Percentiles rank a stretch among this genome's conserved stretches.
phyloP scores from a whole-genome alignment of 805 yeast species.

The Crinitomyces ghanaensis region DNA sequence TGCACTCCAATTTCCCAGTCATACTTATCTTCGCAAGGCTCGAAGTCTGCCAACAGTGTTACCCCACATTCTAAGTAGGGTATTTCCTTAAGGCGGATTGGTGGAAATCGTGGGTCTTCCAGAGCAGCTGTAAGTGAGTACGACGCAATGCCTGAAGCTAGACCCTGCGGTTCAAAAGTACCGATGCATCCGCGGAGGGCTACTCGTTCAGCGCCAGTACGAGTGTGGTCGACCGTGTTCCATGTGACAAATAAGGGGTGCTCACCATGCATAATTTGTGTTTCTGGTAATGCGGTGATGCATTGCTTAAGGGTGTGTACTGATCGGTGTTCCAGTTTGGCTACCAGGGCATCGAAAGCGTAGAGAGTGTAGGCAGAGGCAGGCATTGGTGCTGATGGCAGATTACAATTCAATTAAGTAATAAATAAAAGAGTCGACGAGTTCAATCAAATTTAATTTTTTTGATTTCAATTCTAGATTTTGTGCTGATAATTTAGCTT shows the following conservation, averaged over 20 bases:
- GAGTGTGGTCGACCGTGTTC: slow-evolving; percentile 31
- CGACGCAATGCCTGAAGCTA: slow-evolving; percentile 46
- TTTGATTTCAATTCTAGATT: too few species aligned
- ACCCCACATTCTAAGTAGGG: slow-evolving; percentile 42
- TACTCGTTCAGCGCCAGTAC: slow-evolving; percentile 10
- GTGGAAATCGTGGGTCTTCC: slow-evolving; percentile 66
- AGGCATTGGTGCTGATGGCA: too few species aligned
- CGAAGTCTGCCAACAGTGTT: slow-evolving; percentile 53
- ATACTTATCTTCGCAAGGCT: slow-evolving; percentile 36
- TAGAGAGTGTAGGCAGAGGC: slow-evolving; percentile 26
- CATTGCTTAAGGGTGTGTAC: slow-evolving; percentile 10
- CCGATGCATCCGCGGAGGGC: slow-evolving; percentile 88
- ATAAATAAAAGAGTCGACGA: too few species aligned
- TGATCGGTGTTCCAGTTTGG: slow-evolving; percentile 17
- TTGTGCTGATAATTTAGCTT: too few species aligned
- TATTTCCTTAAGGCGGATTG: slow-evolving; percentile 48
- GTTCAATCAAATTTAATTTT: too few species aligned
- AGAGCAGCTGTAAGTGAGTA: slow-evolving; percentile 64
- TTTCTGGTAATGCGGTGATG: slow-evolving; percentile 6
- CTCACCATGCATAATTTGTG: slow-evolving; percentile 12
- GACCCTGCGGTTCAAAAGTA: slow-evolving; percentile 49
- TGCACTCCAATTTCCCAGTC: slow-evolving; percentile 80
- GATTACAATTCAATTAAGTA: too few species aligned
- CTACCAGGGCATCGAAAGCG: slow-evolving; percentile 31
- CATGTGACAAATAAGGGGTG: slow-evolving; percentile 83